phyloP scores from a whole-genome alignment of 2,329 filamentous ascomycete species.

The Rachicladosporium sp. region DNA sequence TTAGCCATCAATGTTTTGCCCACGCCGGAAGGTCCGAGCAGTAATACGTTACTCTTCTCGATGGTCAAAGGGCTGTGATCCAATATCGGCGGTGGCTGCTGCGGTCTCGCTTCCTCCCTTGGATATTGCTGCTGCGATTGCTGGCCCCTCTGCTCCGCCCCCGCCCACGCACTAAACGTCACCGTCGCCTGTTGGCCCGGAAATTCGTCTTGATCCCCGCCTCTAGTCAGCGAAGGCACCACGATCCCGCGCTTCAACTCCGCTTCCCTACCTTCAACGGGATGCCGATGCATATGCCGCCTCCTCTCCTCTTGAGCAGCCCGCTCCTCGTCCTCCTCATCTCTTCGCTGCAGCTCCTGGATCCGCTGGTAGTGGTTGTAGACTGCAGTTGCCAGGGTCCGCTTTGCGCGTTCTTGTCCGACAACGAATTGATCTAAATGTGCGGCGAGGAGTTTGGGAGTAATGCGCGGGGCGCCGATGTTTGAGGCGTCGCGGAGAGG shows the following conservation, averaged over 20 bases:
- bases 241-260: conserved; percentile 21
- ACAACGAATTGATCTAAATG: conserved; percentile 94
- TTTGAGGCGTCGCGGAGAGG: conserved; percentile 49
- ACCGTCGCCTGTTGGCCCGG: conserved; percentile 49
- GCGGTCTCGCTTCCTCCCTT: conserved; percentile 7
- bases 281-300: conserved; percentile 52
- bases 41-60: conserved; percentile 87
- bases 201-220: conserved; percentile 42
- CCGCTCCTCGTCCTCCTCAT: conserved; percentile 67
- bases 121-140: conserved; percentile 8
- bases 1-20: conserved; percentile 95
- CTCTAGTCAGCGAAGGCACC: conserved; percentile 22
- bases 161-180: conserved; percentile 10
- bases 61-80: conserved; percentile 57
- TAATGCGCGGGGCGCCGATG: conserved; percentile 46
- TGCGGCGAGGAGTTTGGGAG: conserved; percentile 61
- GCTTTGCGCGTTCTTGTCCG: conserved; percentile 88
- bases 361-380: conserved; percentile 95
- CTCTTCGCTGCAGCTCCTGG: conserved; percentile 59
- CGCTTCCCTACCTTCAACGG: conserved; percentile 55
- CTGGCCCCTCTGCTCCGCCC: conserved; percentile 3
- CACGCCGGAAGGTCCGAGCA: conserved; percentile 85
- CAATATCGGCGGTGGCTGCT: conserved; percentile 29
- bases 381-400: conserved; percentile 80
- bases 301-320: conserved; percentile 58